phyloP scores from a whole-genome alignment of 2,329 filamentous ascomycete species.

The Emmonsia crescens region DNA sequence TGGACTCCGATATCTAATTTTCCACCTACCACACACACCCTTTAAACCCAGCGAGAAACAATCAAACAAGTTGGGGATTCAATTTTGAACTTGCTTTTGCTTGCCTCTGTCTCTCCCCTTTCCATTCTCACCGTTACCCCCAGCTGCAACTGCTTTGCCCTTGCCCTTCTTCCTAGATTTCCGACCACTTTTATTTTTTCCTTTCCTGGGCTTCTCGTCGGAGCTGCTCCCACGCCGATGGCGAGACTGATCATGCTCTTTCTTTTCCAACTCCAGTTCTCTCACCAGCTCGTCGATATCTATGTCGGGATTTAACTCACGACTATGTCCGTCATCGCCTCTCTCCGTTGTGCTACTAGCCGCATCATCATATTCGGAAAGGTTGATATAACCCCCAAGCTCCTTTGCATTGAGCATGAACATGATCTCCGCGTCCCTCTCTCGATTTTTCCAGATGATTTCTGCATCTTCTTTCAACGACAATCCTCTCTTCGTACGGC shows the following conservation, averaged over 20 bases:
- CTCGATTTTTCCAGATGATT: not conserved
- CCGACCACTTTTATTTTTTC: not conserved
- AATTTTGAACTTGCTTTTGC: not conserved
- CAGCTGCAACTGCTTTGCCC: not conserved
- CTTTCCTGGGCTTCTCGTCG: conserved; percentile 4
- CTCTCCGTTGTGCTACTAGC: conserved; percentile 6
- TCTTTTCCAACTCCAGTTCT: conserved; percentile 1
- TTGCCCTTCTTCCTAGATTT: not conserved
- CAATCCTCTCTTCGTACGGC: conserved; percentile 11
- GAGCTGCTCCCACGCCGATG: not conserved
- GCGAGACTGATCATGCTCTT: not conserved
- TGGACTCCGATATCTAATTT: not conserved
- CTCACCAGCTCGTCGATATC: not conserved
- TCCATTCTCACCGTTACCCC: not conserved
- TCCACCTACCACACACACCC: not conserved
- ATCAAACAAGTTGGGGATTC: not conserved
- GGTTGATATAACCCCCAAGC: conserved; percentile 1
- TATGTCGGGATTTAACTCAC: not conserved
- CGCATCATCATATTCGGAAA: conserved; percentile 11
- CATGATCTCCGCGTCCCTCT: conserved; percentile 7
- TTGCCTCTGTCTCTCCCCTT: not conserved
- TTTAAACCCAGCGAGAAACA: not conserved
- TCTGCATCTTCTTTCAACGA: conserved; percentile 7
- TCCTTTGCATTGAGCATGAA: conserved; percentile 13
- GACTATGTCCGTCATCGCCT: not conserved